Evolutionary conservation across 1,284 basidiomycete genomes (phyloP), one percentile per base, ranked within the genome.

Genomic region (Cryptococcus hybrid): DNA sequence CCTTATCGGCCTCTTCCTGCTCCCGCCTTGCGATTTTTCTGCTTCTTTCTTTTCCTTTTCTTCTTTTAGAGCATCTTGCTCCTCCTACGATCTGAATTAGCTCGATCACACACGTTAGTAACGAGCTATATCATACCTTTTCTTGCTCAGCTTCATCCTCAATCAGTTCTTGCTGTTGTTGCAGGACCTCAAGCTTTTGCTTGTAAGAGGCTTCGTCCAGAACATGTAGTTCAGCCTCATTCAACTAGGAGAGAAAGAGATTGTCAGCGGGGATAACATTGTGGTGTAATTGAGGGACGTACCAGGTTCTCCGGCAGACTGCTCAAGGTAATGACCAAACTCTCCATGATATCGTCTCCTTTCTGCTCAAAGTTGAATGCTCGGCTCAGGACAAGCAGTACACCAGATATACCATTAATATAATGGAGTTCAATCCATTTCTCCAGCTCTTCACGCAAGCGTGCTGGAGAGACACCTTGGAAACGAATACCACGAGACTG

Each of bases 111-210:
- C 18, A 8, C 18, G 9, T 2, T 15, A 11, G 56, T 12, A 34
- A 5, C 15, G 46, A 7, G 15, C 12, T 34, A 36, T 34, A 6
- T 55, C 60, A 51, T 37, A 74, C 76, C 77, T 91, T 85, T 69
- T 99, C 96, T 79, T 99, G 95, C 76, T 97, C 95, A 63, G 94
- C 87, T 79, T 99, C 95, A 75, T 98, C 95, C 77, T 98, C 94
- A 74, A 99, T 99, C 60, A 99, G 89, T 78, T 99, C 95, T 76
- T 99, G 92, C 78, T 99, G 95, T 75, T 99, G 91, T 71, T 96
- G 90, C 75, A 99, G 81, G 7, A 99, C 95, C 67, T 97, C 95
- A 58, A 99, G 85, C 79, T 95, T 93, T 82, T 98, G 92, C 82
- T 97, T 96, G 84, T 97, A 97, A 12, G 93, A 90, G 54, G 89